Percentiles rank a stretch among this genome's conserved stretches.
Evolutionary conservation across 495 filamentous ascomycete species (phyloP).

Genomic region (Bacidia gigantensis): DNA sequence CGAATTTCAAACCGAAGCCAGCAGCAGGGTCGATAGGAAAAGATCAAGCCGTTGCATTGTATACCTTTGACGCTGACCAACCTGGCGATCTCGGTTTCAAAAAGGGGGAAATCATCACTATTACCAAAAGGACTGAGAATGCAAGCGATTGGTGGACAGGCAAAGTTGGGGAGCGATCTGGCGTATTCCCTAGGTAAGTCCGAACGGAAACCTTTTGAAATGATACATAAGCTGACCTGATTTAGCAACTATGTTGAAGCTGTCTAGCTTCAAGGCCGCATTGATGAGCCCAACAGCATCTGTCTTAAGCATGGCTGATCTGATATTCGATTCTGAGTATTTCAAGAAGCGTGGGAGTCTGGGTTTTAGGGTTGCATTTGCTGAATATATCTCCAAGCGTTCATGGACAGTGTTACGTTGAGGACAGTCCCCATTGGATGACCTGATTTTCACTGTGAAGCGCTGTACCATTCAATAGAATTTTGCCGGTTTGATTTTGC

Average conservation of each 20-base stretch:
- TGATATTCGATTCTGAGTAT: not conserved
- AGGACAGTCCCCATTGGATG: too few species aligned
- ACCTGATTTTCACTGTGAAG: too few species aligned
- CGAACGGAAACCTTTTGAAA: not conserved
- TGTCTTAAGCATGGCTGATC: not conserved
- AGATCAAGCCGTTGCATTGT: slow-evolving; percentile 81
- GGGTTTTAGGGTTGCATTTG: not conserved
- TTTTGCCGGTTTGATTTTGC: too few species aligned
- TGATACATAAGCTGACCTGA: not conserved
- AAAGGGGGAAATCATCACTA: slow-evolving; percentile 96
- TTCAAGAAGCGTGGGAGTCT: not conserved
- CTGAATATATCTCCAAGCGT: not conserved
- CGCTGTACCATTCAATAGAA: too few species aligned
- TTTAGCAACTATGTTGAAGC: slow-evolving; percentile 19
- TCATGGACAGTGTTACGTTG: not conserved
- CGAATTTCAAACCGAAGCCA: slow-evolving; percentile 47
- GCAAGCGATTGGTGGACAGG: slow-evolving; percentile 84
- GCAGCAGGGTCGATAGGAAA: slow-evolving; percentile 53
- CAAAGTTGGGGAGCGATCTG: slow-evolving; percentile 46
- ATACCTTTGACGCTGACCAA: slow-evolving; percentile 87
- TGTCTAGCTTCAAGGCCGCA: not conserved
- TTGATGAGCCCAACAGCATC: not conserved
- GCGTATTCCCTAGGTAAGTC: slow-evolving; percentile 42
- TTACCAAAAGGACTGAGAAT: slow-evolving; percentile 87
- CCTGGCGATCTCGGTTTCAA: slow-evolving; percentile 88